phyloP scores from a whole-genome alignment of 495 filamentous ascomycete genomes.

The Pyronema domesticum region DNA sequence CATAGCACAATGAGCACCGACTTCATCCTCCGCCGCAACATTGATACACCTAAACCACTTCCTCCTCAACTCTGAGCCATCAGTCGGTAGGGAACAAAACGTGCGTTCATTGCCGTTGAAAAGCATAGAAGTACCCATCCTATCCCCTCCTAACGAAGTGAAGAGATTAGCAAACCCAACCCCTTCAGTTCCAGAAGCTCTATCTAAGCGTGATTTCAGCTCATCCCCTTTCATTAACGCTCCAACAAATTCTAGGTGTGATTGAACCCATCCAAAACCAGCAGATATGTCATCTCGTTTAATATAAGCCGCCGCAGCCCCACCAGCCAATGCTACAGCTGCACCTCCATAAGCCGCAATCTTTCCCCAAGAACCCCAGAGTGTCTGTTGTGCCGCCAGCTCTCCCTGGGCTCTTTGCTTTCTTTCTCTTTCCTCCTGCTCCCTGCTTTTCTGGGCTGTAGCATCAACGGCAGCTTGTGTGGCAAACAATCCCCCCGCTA shows the following conservation, averaged over 20 bases:
- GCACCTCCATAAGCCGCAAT: constrained; percentile 70
- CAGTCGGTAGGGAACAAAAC: constrained; percentile 64
- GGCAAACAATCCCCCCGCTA: constrained; percentile 14
- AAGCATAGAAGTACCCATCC: constrained; percentile 31
- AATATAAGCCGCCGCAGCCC: constrained; percentile 72
- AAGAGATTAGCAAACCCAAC: constrained; percentile 68
- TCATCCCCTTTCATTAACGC: constrained; percentile 66
- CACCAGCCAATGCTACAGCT: constrained; percentile 62
- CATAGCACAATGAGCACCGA: constrained; percentile 72
- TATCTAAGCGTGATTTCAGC: constrained; percentile 45
- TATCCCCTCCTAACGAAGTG: constrained; percentile 52
- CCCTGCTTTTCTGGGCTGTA: constrained; percentile 26
- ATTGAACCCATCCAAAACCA: constrained; percentile 62
- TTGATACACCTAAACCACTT: constrained; percentile 40
- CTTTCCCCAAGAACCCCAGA: constrained; percentile 59
- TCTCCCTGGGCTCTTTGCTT: constrained; percentile 12
- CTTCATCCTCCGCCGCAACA: constrained; percentile 59
- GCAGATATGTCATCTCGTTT: constrained; percentile 58
- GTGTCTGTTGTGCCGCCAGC: constrained; percentile 5
- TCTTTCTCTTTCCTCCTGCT: constrained; percentile 15
- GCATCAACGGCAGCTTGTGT: constrained; percentile 11
- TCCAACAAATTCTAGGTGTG: constrained; percentile 90
- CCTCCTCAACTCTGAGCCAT: constrained; percentile 36
- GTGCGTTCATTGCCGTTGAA: constrained; percentile 49
- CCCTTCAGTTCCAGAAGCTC: constrained; percentile 38